Percentiles rank a stretch among this genome's conserved stretches.
Evolutionary conservation across 176 grass and related monocot species (phyloP).

Genomic region (Oryza glaberrima): DNA sequence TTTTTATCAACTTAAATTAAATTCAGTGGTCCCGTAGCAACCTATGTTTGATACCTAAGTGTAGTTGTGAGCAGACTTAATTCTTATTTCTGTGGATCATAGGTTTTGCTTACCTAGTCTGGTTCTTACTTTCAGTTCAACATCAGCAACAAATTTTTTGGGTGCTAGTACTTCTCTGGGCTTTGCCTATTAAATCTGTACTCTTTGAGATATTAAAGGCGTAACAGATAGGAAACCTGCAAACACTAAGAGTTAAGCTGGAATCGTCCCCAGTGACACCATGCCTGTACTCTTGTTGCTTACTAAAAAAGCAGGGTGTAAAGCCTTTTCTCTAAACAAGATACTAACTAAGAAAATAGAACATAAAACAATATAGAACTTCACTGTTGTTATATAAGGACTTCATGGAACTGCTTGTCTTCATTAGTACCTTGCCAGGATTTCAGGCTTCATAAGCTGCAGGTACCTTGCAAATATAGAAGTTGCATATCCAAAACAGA

Average conservation of each 20-base stretch:
- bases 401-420: neutral
- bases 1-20: neutral
- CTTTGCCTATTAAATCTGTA: neutral
- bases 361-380: neutral
- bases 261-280: too few relatives aligned
- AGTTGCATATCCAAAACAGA: neutral
- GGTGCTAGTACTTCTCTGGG: neutral
- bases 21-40: neutral
- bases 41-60: neutral
- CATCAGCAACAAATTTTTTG: constrained; percentile 2
- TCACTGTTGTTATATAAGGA: neutral
- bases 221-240: neutral
- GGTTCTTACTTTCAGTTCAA: constrained; percentile 33
- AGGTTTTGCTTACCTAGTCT: constrained; percentile 3
- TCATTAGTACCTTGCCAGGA: neutral
- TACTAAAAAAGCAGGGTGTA: too few relatives aligned
- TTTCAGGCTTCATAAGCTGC: neutral
- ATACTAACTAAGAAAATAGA: neutral
- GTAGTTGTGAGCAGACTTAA: neutral
- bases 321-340: too few relatives aligned
- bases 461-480: neutral
- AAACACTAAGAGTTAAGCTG: neutral
- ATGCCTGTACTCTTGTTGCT: too few relatives aligned
- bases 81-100: neutral
- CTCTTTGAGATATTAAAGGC: neutral